Evolutionary conservation across 371 early-diverging fungal species (phyloP).

Genomic region (Syncephalastrum racemosum): DNA sequence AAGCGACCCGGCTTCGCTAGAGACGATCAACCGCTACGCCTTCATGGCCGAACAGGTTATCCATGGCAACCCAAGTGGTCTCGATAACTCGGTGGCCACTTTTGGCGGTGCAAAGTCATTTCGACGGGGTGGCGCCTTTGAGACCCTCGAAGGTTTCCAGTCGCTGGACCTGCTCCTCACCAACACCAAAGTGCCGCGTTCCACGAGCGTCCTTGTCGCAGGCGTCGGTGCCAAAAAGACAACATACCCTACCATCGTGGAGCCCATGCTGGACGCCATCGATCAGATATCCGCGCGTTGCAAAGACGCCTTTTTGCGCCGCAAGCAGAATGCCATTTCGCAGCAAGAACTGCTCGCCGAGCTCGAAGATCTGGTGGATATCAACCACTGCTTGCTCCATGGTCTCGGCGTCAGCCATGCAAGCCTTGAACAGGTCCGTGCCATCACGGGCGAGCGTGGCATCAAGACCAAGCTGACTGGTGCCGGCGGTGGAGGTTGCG

Average conservation of each 20-base stretch:
- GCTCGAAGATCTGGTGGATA: constrained; percentile 66
- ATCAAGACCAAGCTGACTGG: constrained; percentile 91
- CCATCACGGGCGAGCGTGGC: constrained; percentile 57
- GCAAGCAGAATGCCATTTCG: constrained; percentile 11
- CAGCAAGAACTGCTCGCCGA: constrained; percentile 21
- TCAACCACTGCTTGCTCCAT: constrained; percentile 80
- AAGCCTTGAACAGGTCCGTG: constrained; percentile 75
- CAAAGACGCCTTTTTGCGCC: constrained; percentile 33
- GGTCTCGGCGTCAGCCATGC: constrained; percentile 86
- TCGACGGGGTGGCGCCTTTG: constrained; percentile 49
- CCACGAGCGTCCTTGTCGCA: constrained; percentile 86
- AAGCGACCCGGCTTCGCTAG: constrained; percentile 18
- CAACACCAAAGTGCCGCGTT: constrained; percentile 86
- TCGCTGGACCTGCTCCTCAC: constrained; percentile 76
- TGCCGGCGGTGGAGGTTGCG: constrained; percentile 98
- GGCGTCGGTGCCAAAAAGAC: constrained; percentile 65
- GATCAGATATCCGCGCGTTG: constrained; percentile 65
- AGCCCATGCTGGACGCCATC: constrained; percentile 78
- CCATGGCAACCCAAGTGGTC: constrained; percentile 95
- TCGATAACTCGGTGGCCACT: constrained; percentile 90
- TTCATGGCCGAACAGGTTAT: constrained; percentile 90
- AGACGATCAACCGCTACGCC: constrained; percentile 82
- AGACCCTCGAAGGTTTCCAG: constrained; percentile 55
- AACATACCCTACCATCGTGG: constrained; percentile 67
- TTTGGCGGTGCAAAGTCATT: constrained; percentile 70